Percentiles rank a stretch among this genome's conserved stretches.
Conservation (phyloP, 768 basidiomycete genomes). For the Roridomyces roridus region DNA sequence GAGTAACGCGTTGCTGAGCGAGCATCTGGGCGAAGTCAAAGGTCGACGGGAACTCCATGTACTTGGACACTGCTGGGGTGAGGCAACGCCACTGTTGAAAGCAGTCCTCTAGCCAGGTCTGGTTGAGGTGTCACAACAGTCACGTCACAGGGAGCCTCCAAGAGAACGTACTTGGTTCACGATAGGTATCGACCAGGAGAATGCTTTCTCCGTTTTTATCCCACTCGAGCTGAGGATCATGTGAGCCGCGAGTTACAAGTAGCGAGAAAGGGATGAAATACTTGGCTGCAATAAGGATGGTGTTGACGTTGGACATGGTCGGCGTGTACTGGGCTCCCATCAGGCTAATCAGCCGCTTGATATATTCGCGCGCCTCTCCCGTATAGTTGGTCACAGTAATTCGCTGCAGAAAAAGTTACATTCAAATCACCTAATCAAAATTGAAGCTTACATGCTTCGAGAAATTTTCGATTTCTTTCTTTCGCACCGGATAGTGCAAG, state of each 20-base stretch:
- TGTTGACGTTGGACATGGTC: slow-evolving; percentile 79
- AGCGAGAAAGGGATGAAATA: slow-evolving; percentile 44
- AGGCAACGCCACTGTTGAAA: slow-evolving; percentile 79
- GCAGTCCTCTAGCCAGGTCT: slow-evolving; percentile 92
- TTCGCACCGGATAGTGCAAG: slow-evolving; percentile 85
- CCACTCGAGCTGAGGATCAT: slow-evolving; percentile 42
- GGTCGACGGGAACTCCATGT: slow-evolving; percentile 71
- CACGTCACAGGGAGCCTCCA: too few relatives aligned
- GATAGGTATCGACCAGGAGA: slow-evolving; percentile 82
- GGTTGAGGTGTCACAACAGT: too few relatives aligned
- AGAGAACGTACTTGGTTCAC: too few relatives aligned
- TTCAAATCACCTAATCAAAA: not conserved
- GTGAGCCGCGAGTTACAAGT: not conserved
- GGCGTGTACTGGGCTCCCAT: slow-evolving; percentile 86
- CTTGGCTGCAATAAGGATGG: slow-evolving; percentile 85
- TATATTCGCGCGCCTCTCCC: slow-evolving; percentile 84
- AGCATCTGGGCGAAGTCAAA: slow-evolving; percentile 63
- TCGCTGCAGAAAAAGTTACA: slow-evolving; percentile 47
- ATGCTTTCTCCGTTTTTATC: slow-evolving; percentile 75
- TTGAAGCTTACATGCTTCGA: slow-evolving; percentile 57
- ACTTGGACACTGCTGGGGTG: slow-evolving; percentile 68
- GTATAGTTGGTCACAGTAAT: slow-evolving; percentile 92
- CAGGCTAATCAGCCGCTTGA: slow-evolving; percentile 78
- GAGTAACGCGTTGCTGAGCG: slow-evolving; percentile 46
- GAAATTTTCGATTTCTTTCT: slow-evolving; percentile 60